phyloP scores from a whole-genome alignment of 83 land plant genomes.

The Picea mariana region DNA sequence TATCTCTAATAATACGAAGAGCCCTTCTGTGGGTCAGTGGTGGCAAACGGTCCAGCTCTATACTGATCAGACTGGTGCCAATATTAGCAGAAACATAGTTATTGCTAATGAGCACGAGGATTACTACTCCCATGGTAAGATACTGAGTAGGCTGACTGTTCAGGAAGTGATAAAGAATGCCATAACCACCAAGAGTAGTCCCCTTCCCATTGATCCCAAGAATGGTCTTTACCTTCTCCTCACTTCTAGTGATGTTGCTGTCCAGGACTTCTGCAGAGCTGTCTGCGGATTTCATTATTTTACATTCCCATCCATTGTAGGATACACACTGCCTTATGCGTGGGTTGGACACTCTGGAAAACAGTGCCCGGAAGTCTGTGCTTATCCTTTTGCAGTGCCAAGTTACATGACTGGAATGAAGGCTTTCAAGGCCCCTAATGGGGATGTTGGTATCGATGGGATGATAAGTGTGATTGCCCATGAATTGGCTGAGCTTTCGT shows the following conservation, averaged over 20 bases:
- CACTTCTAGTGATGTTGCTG: constrained; percentile 66
- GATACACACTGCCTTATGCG: constrained; percentile 87
- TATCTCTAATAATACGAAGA: constrained; percentile 41
- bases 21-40: constrained; percentile 70
- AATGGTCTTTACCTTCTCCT: constrained; percentile 80
- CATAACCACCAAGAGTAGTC: constrained; percentile 36
- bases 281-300: constrained; percentile 98
- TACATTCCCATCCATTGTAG: constrained; percentile 88
- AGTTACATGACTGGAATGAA: constrained; percentile 51
- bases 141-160: constrained; percentile 61
- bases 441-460: constrained; percentile 80
- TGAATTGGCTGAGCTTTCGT: constrained; percentile 82
- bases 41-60: constrained; percentile 80
- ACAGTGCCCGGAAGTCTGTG: constrained; percentile 89
- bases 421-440: constrained; percentile 70
- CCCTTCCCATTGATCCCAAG: constrained; percentile 66
- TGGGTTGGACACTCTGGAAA: constrained; percentile 88
- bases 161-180: constrained; percentile 69
- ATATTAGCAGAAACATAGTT: constrained; percentile 46
- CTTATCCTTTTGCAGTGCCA: constrained; percentile 89
- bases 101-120: constrained; percentile 65
- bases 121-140: constrained; percentile 54
- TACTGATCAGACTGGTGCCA: constrained; percentile 84
- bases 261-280: constrained; percentile 87
- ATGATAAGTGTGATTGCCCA: constrained; percentile 92